These are phyloP conservation scores for Stenogyne calaminthoides DNA, from an alignment of 305 asterid genomes.

Conservation along the genomic window DNA sequence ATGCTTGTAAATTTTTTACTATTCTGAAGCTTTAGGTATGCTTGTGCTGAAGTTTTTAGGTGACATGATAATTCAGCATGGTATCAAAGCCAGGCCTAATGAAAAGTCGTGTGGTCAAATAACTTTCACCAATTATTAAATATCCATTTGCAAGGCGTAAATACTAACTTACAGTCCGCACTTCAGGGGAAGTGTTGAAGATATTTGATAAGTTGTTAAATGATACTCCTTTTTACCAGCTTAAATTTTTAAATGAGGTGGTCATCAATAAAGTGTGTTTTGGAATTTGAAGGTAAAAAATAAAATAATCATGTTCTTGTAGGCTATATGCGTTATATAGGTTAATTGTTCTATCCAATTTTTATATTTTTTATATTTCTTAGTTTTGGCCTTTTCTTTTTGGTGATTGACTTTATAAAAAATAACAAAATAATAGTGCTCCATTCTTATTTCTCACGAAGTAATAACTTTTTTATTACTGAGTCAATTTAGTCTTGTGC, in stretches of 20 bases:
- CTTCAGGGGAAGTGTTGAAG: not conserved
- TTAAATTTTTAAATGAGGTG: not conserved
- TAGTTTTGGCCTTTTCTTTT: constrained; percentile 14
- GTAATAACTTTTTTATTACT: constrained; percentile 1
- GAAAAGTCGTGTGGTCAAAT: not conserved
- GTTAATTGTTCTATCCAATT: constrained; percentile 1
- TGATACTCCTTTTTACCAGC: not conserved
- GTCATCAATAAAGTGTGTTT: not conserved
- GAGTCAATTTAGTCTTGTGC: constrained; percentile 25
- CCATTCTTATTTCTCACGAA: constrained; percentile 1
- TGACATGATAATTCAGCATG: not conserved
- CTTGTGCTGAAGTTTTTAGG: not conserved
- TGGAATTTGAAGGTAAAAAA: constrained; percentile 9
- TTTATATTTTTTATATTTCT: constrained; percentile 4
- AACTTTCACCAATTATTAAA: not conserved
- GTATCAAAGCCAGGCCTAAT: not conserved
- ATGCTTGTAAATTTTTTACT: not conserved
- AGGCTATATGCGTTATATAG: not conserved
- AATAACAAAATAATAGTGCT: not conserved
- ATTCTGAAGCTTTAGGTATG: not conserved
- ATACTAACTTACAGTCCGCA: not conserved
- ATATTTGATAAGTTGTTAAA: not conserved
- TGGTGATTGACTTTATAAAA: constrained; percentile 6
- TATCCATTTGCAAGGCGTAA: not conserved
- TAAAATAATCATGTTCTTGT: not conserved